These are phyloP conservation scores for Saturnispora saitoi DNA, from an alignment of 805 yeast genomes.

Conservation along the genomic window DNA sequence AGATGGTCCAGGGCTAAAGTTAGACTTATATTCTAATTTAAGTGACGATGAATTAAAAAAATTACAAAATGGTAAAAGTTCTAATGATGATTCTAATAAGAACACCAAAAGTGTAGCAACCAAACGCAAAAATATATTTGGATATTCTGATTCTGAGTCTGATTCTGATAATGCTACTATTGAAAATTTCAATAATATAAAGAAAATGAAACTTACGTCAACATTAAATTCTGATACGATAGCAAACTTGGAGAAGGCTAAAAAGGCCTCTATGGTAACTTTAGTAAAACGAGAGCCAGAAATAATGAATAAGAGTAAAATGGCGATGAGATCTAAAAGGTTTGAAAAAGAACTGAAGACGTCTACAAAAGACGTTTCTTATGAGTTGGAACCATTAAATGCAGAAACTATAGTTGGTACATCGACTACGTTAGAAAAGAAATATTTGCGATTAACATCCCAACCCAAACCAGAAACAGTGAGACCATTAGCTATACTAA, in stretches of 20 bases:
- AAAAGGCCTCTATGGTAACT: neutral
- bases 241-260: conserved; percentile 6
- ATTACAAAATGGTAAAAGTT: neutral
- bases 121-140: conserved; percentile 15
- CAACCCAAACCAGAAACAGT: conserved; percentile 83
- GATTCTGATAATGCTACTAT: conserved; percentile 2
- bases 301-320: conserved; percentile 2
- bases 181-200: neutral
- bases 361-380: conserved; percentile 11
- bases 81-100: neutral
- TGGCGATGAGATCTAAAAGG: conserved; percentile 33
- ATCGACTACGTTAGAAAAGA: conserved; percentile 59
- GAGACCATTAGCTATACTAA: conserved; percentile 59
- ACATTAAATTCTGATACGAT: neutral
- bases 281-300: neutral
- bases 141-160: conserved; percentile 14
- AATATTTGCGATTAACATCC: conserved; percentile 77
- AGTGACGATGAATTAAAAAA: neutral
- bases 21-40: conserved; percentile 10
- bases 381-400: conserved; percentile 7
- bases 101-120: neutral
- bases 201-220: neutral
- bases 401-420: conserved; percentile 46
- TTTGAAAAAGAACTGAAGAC: conserved; percentile 33
- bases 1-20: conserved; percentile 7